A percentile compares a stretch with the other conserved stretches of the same genome.
phyloP scores from a whole-genome alignment of 2,329 filamentous ascomycete genomes.

The Colletotrichum sp. region DNA sequence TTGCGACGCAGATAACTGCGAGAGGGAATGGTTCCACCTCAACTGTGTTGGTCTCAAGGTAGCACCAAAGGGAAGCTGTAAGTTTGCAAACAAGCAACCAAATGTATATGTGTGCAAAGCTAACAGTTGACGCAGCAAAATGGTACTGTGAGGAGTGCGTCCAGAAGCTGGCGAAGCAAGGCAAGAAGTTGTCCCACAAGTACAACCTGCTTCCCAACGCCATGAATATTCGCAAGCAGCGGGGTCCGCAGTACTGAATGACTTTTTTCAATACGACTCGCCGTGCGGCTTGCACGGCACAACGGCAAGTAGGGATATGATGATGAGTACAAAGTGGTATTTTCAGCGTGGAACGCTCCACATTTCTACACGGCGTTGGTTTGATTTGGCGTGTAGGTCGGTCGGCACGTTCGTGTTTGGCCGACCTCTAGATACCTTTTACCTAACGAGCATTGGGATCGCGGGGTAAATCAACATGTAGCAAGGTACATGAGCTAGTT shows the following conservation, averaged over 20 bases:
- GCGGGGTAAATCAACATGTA: not conserved
- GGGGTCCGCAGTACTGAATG: not conserved
- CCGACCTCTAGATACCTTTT: not conserved
- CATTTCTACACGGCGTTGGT: not conserved
- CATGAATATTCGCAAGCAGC: slow-evolving; percentile 13
- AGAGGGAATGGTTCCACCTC: slow-evolving; percentile 83
- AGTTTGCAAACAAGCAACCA: slow-evolving; percentile 38
- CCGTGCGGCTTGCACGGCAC: not conserved
- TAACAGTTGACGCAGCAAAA: slow-evolving; percentile 59
- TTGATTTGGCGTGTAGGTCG: not conserved
- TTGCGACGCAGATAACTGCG: slow-evolving; percentile 76
- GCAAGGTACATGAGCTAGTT: not conserved
- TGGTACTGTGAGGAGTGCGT: slow-evolving; percentile 86
- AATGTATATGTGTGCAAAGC: not conserved
- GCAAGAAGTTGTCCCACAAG: slow-evolving; percentile 56
- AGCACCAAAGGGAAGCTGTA: slow-evolving; percentile 77
- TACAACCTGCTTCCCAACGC: slow-evolving; percentile 30
- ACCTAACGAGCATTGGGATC: not conserved
- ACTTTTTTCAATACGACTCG: not conserved
- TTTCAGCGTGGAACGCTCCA: not conserved
- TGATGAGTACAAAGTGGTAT: not conserved
- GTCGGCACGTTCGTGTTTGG: not conserved
- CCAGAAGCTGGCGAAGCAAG: slow-evolving; percentile 62
- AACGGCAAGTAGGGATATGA: not conserved
- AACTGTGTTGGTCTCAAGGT: slow-evolving; percentile 81